These are phyloP conservation scores for Microbotryomycetes sp. DNA, from an alignment of 1,284 basidiomycete species.

Conservation along the genomic window DNA sequence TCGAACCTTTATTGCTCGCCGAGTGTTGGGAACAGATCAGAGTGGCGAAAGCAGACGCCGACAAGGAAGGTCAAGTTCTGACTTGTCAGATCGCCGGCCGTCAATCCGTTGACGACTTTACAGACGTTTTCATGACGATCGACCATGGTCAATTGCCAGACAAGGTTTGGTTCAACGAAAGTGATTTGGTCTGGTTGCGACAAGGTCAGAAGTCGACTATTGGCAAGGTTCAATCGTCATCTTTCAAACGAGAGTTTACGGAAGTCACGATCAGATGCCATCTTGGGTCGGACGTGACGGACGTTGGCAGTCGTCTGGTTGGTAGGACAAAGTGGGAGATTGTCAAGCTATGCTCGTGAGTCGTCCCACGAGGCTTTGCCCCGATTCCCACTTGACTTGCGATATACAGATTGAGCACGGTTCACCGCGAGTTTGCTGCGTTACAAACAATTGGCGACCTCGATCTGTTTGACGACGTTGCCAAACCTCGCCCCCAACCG, in stretches of 20 bases:
- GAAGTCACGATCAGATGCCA: slow-evolving; percentile 47
- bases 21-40: slow-evolving; percentile 88
- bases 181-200: slow-evolving; percentile 66
- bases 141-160: slow-evolving; percentile 50
- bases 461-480: slow-evolving; percentile 62
- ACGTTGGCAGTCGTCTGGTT: slow-evolving; percentile 41
- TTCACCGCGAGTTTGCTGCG: slow-evolving; percentile 86
- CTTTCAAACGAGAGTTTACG: slow-evolving; percentile 47
- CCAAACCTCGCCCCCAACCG: slow-evolving; percentile 56
- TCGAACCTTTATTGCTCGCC: slow-evolving; percentile 79
- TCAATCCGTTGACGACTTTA: slow-evolving; percentile 60
- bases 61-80: slow-evolving; percentile 46
- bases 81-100: slow-evolving; percentile 56
- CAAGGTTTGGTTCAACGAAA: slow-evolving; percentile 69
- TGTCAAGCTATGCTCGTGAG: slow-evolving; percentile 73
- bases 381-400: slow-evolving; percentile 2
- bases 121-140: slow-evolving; percentile 54
- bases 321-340: slow-evolving; percentile 64
- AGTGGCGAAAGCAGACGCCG: slow-evolving; percentile 58
- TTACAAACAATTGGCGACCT: slow-evolving; percentile 75
- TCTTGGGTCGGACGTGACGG: slow-evolving; percentile 41
- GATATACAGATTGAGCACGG: slow-evolving; percentile 65
- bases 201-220: slow-evolving; percentile 49
- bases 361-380: slow-evolving; percentile 6
- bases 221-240: slow-evolving; percentile 70